Base-by-base conservation (phyloP, 208 protist species). In the Leishmania gerbilli region DNA sequence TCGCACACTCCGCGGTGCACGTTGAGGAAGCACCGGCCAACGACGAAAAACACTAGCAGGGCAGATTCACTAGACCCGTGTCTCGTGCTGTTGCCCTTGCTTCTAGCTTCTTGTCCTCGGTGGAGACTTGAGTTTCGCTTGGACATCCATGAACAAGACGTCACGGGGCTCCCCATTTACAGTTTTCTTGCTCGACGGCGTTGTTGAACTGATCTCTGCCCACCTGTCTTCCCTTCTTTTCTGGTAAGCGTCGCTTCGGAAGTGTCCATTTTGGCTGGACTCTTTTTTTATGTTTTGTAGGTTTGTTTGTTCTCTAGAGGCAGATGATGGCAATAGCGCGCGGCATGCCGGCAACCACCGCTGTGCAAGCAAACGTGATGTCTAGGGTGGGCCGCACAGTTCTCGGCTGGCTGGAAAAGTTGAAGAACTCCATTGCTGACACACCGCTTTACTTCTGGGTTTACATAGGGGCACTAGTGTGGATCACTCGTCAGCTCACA, bases 381-480 rank as follows among this genome's bases (percentile, higher is more conserved):
- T 40, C 82, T 17, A 77, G 62, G 55, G 72, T 82, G 71, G 78
- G 77, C 37, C 82, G 82, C 60, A 81, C 74, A n/a, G 74, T 85
- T 45, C 62, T 85, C 24, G 51, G 65, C 13, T 82, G 71, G 77
- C 51, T 85, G 45, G 74, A 82, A 56, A 85, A 68, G 74, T 45
- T 81, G 56, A 85, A 82, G 74, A 79, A 77, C 64, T 79, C 83
- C 2, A 67, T 94, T 15, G 75, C 81, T 9, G 77, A 77, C 62
- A 95, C 87, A 42, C 91, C 94, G 37, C 68, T 94, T 9, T 93
- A 91, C 77, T 88, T 93, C 76, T 94, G 89, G 87, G 82, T 97
- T 34, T 96, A 95, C 85, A 85, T 88, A 19, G 91, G 88, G 42
- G 89, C 89, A 21, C 80, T 93, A 58, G 45, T 92, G 17, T 95